Evolutionary conservation across 352 stramenopile genomes (phyloP).

Genomic region (Phytophthora uliginosa): DNA sequence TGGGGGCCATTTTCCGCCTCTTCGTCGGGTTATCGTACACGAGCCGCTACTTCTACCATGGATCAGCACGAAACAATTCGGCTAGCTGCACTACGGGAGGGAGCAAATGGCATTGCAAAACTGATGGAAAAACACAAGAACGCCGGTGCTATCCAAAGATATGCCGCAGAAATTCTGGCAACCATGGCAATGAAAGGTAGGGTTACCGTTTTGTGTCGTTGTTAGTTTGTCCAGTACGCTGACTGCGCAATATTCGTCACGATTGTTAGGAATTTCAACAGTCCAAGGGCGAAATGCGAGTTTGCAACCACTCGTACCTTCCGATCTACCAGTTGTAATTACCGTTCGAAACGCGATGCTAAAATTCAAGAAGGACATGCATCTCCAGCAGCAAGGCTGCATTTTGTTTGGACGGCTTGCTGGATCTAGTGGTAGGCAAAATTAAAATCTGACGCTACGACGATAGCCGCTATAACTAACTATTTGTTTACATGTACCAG

Average conservation of each 20-base stretch:
- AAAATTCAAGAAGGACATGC: slow-evolving; percentile 59
- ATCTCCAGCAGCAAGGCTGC: slow-evolving; percentile 46
- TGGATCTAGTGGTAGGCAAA: slow-evolving; percentile 25
- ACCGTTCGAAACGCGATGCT: slow-evolving; percentile 51
- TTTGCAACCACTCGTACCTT: slow-evolving; percentile 26
- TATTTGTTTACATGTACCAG: slow-evolving; percentile 18
- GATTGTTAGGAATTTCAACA: slow-evolving; percentile 12
- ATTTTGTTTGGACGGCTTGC: slow-evolving; percentile 62
- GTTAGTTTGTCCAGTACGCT: not conserved
- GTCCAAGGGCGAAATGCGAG: not conserved
- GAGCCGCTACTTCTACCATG: slow-evolving; percentile 38
- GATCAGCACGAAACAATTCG: slow-evolving; percentile 48
- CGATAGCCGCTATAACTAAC: not conserved
- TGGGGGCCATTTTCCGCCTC: slow-evolving; percentile 73
- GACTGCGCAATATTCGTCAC: not conserved
- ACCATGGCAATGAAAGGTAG: slow-evolving; percentile 55
- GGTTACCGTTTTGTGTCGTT: not conserved
- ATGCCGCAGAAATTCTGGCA: slow-evolving; percentile 49
- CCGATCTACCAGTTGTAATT: slow-evolving; percentile 39
- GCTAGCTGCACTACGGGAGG: slow-evolving; percentile 21
- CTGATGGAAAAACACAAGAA: slow-evolving; percentile 58
- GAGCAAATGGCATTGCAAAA: slow-evolving; percentile 34
- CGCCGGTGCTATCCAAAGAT: slow-evolving; percentile 48
- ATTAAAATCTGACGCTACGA: not conserved
- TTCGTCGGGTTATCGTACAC: slow-evolving; percentile 51